phyloP scores from a whole-genome alignment of 129 eudicot genomes.

The Helianthus annuus region DNA sequence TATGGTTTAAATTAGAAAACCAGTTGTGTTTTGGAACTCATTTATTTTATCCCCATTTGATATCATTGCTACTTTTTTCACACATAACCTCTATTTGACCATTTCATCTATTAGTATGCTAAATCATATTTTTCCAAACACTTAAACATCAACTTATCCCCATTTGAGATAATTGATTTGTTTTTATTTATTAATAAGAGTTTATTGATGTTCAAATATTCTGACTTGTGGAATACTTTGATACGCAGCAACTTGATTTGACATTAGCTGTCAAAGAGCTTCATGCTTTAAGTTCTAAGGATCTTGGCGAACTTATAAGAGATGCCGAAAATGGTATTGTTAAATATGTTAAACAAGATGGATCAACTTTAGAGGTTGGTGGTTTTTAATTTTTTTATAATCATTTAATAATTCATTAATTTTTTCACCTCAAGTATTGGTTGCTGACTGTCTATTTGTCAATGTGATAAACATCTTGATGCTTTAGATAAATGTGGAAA shows the following conservation, averaged over 20 bases:
- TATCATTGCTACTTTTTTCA: too few relatives aligned
- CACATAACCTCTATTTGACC: too few relatives aligned
- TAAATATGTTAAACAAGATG: slow-evolving; percentile 32
- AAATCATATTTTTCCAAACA: too few relatives aligned
- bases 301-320: slow-evolving; percentile 50
- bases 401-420: too few relatives aligned
- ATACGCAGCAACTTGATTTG: slow-evolving; percentile 56
- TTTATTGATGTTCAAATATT: slow-evolving; percentile 1
- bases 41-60: too few relatives aligned
- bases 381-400: background rate
- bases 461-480: slow-evolving; percentile 1
- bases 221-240: slow-evolving; percentile 15
- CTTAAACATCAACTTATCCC: too few relatives aligned
- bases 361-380: slow-evolving; percentile 58
- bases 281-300: slow-evolving; percentile 51
- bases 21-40: too few relatives aligned
- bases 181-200: too few relatives aligned
- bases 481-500: slow-evolving; percentile 65
- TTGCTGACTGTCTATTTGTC: background rate
- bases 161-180: too few relatives aligned
- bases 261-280: slow-evolving; percentile 60
- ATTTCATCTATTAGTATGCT: too few relatives aligned
- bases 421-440: too few relatives aligned
- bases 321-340: slow-evolving; percentile 48
- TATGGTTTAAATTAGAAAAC: too few relatives aligned